Evolutionary conservation across 108 stramenopile species (phyloP).

Genomic region (Discostella stelligeroides): DNA sequence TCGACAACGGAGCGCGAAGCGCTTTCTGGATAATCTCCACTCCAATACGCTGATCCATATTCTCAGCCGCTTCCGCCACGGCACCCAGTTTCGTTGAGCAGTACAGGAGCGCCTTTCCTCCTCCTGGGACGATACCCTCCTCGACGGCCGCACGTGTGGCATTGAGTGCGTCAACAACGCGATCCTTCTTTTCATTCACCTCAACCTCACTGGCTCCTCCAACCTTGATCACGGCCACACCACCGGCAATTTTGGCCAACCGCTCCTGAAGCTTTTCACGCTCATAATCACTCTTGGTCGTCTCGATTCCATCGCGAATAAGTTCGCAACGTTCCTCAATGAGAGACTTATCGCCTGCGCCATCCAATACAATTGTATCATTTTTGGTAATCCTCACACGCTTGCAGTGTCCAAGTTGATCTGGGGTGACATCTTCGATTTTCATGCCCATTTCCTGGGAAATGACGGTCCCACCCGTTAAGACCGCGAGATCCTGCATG

Average conservation of each 20-base stretch:
- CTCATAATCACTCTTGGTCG: slow-evolving; percentile 98
- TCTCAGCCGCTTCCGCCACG: slow-evolving; percentile 83
- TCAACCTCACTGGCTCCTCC: slow-evolving; percentile 99
- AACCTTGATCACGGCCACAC: slow-evolving; percentile 99
- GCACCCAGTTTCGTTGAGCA: slow-evolving; percentile 89
- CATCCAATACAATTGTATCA: slow-evolving; percentile 97
- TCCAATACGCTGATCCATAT: slow-evolving; percentile 99
- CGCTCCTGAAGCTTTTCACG: slow-evolving; percentile 99
- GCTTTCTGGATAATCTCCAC: slow-evolving; percentile 97
- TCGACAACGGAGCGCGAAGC: slow-evolving; percentile 89
- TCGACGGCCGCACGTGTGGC: slow-evolving; percentile 99
- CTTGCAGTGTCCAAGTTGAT: slow-evolving; percentile 93
- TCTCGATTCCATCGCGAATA: slow-evolving; percentile 92
- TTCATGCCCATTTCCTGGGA: slow-evolving; percentile 98
- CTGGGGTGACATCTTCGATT: slow-evolving; percentile 91
- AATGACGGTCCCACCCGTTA: slow-evolving; percentile 98
- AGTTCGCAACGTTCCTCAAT: slow-evolving; percentile 96
- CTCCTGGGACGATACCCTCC: slow-evolving; percentile 99
- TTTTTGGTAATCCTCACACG: slow-evolving; percentile 96
- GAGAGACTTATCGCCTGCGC: slow-evolving; percentile 83
- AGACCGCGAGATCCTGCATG: slow-evolving; percentile 98
- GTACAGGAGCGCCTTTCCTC: slow-evolving; percentile 98
- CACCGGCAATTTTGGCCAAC: slow-evolving; percentile 97
- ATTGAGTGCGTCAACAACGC: slow-evolving; percentile 99
- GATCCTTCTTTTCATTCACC: slow-evolving; percentile 99